A percentile compares a stretch with the other conserved stretches of the same genome.
These are phyloP conservation scores for Aspergillus hortae DNA, from an alignment of 2,329 filamentous ascomycete genomes.

Conservation along the genomic window DNA sequence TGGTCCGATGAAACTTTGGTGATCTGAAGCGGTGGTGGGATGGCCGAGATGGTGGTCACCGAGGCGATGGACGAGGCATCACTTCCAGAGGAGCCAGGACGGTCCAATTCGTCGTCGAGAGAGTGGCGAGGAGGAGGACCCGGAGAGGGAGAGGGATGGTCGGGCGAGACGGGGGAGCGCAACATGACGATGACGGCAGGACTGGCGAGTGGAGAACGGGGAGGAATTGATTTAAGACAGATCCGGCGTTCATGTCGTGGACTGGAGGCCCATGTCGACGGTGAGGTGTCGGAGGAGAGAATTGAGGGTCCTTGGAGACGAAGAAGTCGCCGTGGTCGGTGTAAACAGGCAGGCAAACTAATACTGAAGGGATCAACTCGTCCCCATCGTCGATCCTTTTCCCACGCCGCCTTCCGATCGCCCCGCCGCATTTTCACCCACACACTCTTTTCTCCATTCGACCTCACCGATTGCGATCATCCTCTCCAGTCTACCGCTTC, in stretches of 20 bases:
- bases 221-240: no score
- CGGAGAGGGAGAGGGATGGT: conserved; percentile 16
- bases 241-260: no score
- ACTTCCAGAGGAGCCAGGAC: conserved; percentile 44
- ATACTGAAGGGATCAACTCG: neutral
- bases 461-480: neutral
- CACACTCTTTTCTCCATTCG: neutral
- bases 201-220: neutral
- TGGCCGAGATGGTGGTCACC: conserved; percentile 41
- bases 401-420: conserved; percentile 1
- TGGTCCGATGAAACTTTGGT: neutral
- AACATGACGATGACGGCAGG: conserved; percentile 13
- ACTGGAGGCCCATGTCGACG: no score
- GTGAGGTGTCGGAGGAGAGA: no score
- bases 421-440: neutral
- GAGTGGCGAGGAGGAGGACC: conserved; percentile 19
- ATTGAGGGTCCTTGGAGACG: neutral
- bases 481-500: neutral
- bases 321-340: neutral
- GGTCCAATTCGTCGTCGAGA: conserved; percentile 31
- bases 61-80: conserved; percentile 45
- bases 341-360: neutral
- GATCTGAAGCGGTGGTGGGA: conserved; percentile 21
- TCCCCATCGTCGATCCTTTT: neutral
- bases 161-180: conserved; percentile 21